Evolutionary conservation across 345 rosid species (phyloP), one percentile per base, ranked within the genome.

Genomic region (Anastatica hierochuntica): DNA sequence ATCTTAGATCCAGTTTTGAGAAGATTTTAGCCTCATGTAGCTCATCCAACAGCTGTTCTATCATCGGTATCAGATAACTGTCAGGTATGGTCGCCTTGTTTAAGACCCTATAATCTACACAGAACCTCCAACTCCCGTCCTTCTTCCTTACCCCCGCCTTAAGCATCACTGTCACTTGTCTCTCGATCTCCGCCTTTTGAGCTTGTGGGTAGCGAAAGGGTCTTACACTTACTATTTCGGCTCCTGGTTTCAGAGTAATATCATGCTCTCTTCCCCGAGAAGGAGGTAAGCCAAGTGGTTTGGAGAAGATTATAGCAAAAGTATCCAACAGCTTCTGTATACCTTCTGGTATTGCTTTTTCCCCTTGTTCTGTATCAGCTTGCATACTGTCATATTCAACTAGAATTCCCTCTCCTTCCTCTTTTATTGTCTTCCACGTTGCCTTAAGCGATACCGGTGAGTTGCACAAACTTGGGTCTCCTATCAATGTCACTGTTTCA

Each of bases 221-320:
- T 21, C 24, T 2, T 2, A 21, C 24, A 21, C 24, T 21, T 2
- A 42, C 14, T 0, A 8, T 26, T 0, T 1, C 1, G 0, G 27
- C 1, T 0, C 14, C 27, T 0, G 14, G 9, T 1, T 11, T 6
- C 0, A 42, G 0, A 0, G 1, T 2, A 6, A 42, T 42, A 0
- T 14, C 8, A 5, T 42, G 46, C 3, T 42, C 46, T 10, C 5
- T 9, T 0, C 45, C 24, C 0, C 45, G 7, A 0, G 13, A 17
- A 0, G 24, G 45, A 0, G 45, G 45, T 1, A 41, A 10, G 0
- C 45, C 23, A 2, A 3, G 12, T 0, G 43, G 43, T 4, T 40
- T 21, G 0, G 5, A n/a, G n/a, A n/a, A n/a, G n/a, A n/a, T n/a
- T n/a, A n/a, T n/a, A n/a, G n/a, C n/a, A n/a, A n/a, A n/a, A n/a